Evolutionary conservation across 768 basidiomycete species (phyloP), one percentile per base, ranked within the genome.

Genomic region (Pilatotrama ljubarskyi): DNA sequence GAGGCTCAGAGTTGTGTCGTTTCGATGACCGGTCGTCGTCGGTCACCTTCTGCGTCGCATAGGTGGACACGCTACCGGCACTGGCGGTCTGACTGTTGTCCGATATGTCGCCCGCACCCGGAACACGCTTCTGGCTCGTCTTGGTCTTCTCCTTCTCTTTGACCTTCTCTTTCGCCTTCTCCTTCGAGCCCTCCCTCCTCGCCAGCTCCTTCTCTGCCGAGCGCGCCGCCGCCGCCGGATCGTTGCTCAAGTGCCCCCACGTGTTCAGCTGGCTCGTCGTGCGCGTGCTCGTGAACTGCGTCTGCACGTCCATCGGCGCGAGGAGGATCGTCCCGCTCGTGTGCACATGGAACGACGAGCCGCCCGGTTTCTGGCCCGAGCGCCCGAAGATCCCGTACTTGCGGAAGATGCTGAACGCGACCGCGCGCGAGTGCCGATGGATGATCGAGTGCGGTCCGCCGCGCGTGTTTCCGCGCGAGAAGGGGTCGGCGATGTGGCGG

Each of bases 391-490:
- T 69, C 32, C 69, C 72, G 54, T 87, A 84, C 55, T 83, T 82
- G 46, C 91, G 83, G 71, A 87, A 86, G 48, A 93, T 83, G 0
- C 91, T 91, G 72, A 91, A 92, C 0, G 89, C 91, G 29, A 82
- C 74, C 3, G 88, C 87, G 55, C 88, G 84, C 0, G 91, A 90
- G 69, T 93, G 91, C 64, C 90, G 90, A 73, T 93, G 92, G 32
- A 93, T 84, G 54, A 88, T 85, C 35, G 83, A 79, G 22, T 78
- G 76, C 0, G 90, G 89, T 1, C 88, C 87, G 35, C 78, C 79
- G 32, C 72, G 74, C 6, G 71, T 73, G 36, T 77, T 78, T 5
- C 69, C 74, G 32, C 70, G 72, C n/a, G 75, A 71, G 60, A 75
- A 81, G 0, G 80, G 79, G 62, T 82, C 84, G 24, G 78, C 75